Evolutionary conservation across 257 asterid genomes (phyloP).

Genomic region (Thymus mandschuricus): DNA sequence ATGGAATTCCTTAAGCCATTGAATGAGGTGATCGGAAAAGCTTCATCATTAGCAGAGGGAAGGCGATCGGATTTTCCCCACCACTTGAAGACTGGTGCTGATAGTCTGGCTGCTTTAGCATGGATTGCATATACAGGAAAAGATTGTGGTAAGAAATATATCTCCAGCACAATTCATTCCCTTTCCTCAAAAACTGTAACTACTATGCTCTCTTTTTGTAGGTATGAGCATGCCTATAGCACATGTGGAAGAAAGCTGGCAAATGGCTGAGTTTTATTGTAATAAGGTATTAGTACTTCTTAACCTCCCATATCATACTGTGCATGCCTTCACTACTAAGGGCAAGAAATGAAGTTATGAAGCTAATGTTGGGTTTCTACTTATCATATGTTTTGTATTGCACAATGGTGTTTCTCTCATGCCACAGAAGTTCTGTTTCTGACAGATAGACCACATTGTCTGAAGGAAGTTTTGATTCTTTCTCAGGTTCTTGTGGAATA

Average conservation of each 20-base stretch:
- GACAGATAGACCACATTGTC: slow-evolving; percentile 3
- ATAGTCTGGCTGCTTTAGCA: slow-evolving; percentile 81
- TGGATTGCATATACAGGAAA: slow-evolving; percentile 97
- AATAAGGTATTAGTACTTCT: slow-evolving; percentile 66
- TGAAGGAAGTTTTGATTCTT: slow-evolving; percentile 16
- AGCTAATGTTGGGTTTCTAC: background rate
- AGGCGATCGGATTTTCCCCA: slow-evolving; percentile 72
- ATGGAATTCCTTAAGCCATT: slow-evolving; percentile 86
- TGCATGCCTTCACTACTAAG: background rate
- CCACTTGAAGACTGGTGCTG: slow-evolving; percentile 91
- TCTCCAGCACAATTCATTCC: background rate
- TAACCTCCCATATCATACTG: slow-evolving; percentile 8
- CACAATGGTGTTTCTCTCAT: slow-evolving; percentile 15
- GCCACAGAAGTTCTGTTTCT: background rate
- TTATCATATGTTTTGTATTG: background rate
- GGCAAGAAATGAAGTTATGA: slow-evolving; percentile 9
- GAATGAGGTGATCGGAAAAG: slow-evolving; percentile 71
- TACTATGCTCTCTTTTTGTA: slow-evolving; percentile 32
- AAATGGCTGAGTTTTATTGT: slow-evolving; percentile 93
- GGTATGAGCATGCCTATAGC: slow-evolving; percentile 99
- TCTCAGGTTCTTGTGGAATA: slow-evolving; percentile 89
- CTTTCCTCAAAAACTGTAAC: slow-evolving; percentile 7
- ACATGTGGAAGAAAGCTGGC: slow-evolving; percentile 99
- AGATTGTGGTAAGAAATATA: slow-evolving; percentile 69
- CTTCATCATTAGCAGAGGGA: slow-evolving; percentile 80